phyloP scores from a whole-genome alignment of 202 grass and related monocot genomes.

The Zizania palustris region DNA sequence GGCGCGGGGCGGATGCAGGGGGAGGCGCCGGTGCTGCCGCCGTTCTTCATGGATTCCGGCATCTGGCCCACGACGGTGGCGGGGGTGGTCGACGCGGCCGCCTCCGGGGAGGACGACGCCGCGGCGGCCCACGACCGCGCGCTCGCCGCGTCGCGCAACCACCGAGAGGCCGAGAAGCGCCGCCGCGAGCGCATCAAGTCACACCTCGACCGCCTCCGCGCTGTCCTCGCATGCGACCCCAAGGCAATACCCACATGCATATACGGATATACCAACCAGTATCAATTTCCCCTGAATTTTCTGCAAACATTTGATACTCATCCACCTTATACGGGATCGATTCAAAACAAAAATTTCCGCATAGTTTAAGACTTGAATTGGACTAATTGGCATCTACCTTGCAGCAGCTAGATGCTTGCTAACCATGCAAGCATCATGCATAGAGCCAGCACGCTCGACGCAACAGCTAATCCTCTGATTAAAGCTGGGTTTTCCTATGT shows the following conservation, averaged over 20 bases:
- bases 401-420: conserved; percentile 26
- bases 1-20: conserved; percentile 30
- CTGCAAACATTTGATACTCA: conserved; percentile 3
- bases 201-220: conserved; percentile 86
- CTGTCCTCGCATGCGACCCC: conserved; percentile 89
- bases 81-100: background rate
- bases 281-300: background rate
- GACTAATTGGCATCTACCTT: conserved; percentile 40
- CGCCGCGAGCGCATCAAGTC: conserved; percentile 98
- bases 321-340: background rate
- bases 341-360: background rate
- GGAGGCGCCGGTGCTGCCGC: conserved; percentile 47
- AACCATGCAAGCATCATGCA: background rate
- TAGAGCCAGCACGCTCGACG: background rate
- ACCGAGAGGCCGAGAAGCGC: conserved; percentile 93
- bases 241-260: conserved; percentile 66
- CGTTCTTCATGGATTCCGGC: conserved; percentile 54
- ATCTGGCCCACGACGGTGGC: conserved; percentile 40
- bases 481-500: too few relatives aligned
- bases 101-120: conserved; percentile 43
- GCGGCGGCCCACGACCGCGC: conserved; percentile 60
- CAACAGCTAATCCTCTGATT: conserved; percentile 44
- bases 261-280: background rate
- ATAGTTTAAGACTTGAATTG: background rate
- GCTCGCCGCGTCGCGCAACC: conserved; percentile 73